Conservation (phyloP, 2,329 filamentous ascomycete genomes). For the Anisogramma anomala region DNA sequence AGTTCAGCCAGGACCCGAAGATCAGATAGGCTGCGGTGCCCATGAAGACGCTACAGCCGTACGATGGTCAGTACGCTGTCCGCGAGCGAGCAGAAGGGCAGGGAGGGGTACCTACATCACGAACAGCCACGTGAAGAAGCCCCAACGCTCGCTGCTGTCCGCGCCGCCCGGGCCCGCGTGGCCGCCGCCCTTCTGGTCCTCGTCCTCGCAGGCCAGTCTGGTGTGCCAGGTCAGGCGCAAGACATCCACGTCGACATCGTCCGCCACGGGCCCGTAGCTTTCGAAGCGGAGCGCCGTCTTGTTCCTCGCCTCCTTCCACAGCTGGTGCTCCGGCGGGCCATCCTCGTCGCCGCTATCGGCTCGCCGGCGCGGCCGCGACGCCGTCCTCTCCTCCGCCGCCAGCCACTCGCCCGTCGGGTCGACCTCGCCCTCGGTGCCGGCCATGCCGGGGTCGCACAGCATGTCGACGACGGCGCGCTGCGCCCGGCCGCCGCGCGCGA, state of each 20-base stretch:
- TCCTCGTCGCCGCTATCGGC: slow-evolving; percentile 18
- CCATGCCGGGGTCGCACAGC: slow-evolving; percentile 60
- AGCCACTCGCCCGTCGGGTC: slow-evolving; percentile 42
- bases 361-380: slow-evolving; percentile 10
- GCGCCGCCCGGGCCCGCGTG: slow-evolving; percentile 16
- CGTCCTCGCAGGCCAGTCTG: slow-evolving; percentile 67
- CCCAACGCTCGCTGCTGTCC: slow-evolving; percentile 54
- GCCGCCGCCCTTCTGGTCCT: slow-evolving; percentile 27
- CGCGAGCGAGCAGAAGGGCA: not conserved
- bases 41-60: slow-evolving; percentile 63
- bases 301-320: slow-evolving; percentile 30
- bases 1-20: slow-evolving; percentile 97
- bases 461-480: slow-evolving; percentile 79
- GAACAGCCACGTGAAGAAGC: slow-evolving; percentile 95
- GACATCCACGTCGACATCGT: slow-evolving; percentile 45
- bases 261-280: slow-evolving; percentile 53
- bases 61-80: slow-evolving; percentile 15
- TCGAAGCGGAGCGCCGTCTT: slow-evolving; percentile 62
- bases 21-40: slow-evolving; percentile 82
- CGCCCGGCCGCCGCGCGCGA: slow-evolving; percentile 43
- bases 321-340: slow-evolving; percentile 35
- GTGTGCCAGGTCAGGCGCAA: slow-evolving; percentile 76
- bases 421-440: slow-evolving; percentile 63
- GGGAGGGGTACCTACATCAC: slow-evolving; percentile 63
- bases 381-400: slow-evolving; percentile 12